A percentile compares a stretch with the other conserved stretches of the same genome.
Evolutionary conservation across 495 filamentous ascomycete species (phyloP).

Genomic region (Halenospora varia): DNA sequence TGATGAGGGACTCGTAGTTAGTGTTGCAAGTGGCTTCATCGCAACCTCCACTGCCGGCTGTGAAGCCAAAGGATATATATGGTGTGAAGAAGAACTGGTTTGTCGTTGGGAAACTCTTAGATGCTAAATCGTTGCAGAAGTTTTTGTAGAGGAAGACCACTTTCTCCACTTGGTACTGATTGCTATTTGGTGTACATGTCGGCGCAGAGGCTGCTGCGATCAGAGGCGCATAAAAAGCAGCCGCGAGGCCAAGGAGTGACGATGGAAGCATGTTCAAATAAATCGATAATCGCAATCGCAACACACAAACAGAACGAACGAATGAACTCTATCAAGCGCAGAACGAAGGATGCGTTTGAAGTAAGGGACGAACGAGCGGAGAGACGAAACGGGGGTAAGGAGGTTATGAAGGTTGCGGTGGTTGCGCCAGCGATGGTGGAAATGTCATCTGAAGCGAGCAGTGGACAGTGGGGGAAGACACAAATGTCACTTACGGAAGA

Average conservation of each 20-base stretch:
- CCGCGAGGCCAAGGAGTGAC: background rate
- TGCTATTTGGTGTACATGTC: background rate
- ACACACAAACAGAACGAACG: too few relatives aligned
- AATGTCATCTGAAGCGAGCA: background rate
- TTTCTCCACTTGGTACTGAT: background rate
- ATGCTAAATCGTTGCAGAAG: background rate
- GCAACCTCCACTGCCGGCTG: background rate
- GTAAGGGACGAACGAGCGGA: background rate
- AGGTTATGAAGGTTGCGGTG: background rate
- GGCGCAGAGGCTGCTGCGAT: background rate
- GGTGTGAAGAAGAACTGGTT: background rate
- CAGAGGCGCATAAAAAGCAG: background rate
- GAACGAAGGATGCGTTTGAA: too few relatives aligned
- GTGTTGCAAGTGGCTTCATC: background rate
- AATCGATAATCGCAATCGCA: background rate
- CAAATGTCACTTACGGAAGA: background rate
- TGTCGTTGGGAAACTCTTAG: background rate
- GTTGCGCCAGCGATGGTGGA: background rate
- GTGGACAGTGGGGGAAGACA: background rate
- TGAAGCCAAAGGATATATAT: background rate
- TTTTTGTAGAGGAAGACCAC: background rate
- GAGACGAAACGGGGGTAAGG: background rate
- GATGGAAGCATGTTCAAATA: background rate
- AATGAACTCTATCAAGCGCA: too few relatives aligned
- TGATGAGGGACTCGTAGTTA: background rate